Base-by-base conservation (phyloP, 192 early-diverging fungal species). In the Physocladia obscura region DNA sequence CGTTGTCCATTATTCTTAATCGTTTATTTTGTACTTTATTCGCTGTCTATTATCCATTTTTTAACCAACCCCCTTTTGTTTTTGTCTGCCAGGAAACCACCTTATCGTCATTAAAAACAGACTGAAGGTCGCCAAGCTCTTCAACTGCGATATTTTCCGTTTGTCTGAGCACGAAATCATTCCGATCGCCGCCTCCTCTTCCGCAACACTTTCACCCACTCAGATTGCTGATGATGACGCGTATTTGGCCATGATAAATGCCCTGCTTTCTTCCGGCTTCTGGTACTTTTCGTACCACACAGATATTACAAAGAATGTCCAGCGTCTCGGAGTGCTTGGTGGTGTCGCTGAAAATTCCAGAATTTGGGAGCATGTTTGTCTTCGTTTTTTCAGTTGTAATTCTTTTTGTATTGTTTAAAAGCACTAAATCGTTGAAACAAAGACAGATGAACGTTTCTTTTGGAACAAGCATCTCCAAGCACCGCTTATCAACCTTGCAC, bases 391-490 rank as follows among this genome's bases (percentile, higher is more conserved):
- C 19, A 19, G 40, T n/a, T n/a, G 40, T 44, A 8, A 13, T 44
- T 8, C 40, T 44, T 44, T 44, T n/a, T 44, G 40, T 31, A 6
- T 49, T 65, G 48, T 51, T 34, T 38, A 13, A n/a, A 17, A 11
- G 2, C 31, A 13, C 3, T 22, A n/a, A n/a, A n/a, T 21, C 55
- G 21, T 55, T 37, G 8, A 75, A 11, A 17, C 32, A 38, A 59
- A 92, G 83, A 91, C 94, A 24, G 93, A 96, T 77, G 92, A 95
- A 55, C 84, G 93, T 51, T 99, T 97, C 78, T 97, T 95, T 75
- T 99, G 90, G 92, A 99, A 98, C 81, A 81, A 77, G 30, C 82
- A 86, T 48, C 75, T 94, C 22, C 77, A 84, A 31, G 71, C 84
- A 56, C 82, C 87, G 51, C 77, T 97, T 30, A 93, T 92, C 60